Percentiles rank a stretch among this genome's conserved stretches.
Conservation (phyloP, 78 protist genomes). For the Guillardia theta region DNA sequence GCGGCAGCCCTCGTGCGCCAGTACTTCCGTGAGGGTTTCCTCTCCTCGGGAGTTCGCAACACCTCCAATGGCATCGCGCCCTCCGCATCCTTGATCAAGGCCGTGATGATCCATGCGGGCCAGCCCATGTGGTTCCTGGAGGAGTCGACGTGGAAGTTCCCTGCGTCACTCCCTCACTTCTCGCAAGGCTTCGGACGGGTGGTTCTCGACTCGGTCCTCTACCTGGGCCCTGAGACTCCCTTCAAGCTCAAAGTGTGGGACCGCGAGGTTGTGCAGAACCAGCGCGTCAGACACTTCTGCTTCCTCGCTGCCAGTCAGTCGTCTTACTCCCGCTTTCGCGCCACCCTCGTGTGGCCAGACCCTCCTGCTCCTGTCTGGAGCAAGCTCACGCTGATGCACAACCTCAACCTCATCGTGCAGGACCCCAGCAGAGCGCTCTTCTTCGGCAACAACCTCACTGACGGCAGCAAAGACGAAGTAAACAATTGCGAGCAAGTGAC, state of each 20-base stretch:
- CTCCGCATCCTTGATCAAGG: conserved; percentile 24
- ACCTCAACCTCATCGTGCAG: not conserved
- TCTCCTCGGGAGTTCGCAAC: not conserved
- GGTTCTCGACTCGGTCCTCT: not conserved
- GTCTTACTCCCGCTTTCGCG: conserved; percentile 31
- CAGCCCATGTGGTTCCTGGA: not conserved
- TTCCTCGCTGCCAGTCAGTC: no score
- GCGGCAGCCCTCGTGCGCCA: conserved; percentile 41
- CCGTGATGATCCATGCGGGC: conserved; percentile 8
- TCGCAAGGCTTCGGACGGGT: conserved; percentile 19
- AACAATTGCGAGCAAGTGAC: not conserved
- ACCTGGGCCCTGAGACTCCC: not conserved
- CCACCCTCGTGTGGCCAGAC: not conserved
- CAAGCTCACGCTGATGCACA: not conserved
- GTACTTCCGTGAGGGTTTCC: not conserved
- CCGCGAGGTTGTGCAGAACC: not conserved
- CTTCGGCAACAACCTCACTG: not conserved
- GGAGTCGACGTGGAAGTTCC: no score
- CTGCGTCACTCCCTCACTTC: no score
- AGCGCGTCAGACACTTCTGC: no score
- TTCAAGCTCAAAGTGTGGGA: no score
- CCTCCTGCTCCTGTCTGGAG: not conserved
- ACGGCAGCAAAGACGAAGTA: not conserved
- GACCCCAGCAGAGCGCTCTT: not conserved
- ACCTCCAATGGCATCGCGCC: not conserved